phyloP scores from a whole-genome alignment of 306 rosid genomes.

The Dalbergia oliveri region DNA sequence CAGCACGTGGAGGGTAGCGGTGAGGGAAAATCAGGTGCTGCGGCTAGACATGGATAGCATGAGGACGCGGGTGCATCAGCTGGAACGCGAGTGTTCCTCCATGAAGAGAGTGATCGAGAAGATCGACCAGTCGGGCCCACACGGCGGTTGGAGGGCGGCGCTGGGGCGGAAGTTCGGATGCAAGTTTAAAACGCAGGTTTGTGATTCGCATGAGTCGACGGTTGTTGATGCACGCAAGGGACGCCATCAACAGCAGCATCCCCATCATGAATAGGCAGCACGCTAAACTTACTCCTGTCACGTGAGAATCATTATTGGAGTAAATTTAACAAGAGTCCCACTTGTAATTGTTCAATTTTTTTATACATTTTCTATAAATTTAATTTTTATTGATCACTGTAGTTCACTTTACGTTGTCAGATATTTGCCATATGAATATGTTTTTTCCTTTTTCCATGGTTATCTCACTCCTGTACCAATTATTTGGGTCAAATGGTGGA shows the following conservation, averaged over 20 bases:
- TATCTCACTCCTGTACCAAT: not conserved
- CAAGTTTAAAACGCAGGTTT: constrained; percentile 94
- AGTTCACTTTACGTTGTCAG: constrained; percentile 18
- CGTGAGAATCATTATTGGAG: constrained; percentile 42
- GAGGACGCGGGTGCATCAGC: constrained; percentile 98
- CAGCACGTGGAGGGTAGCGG: constrained; percentile 78
- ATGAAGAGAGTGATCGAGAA: constrained; percentile 84
- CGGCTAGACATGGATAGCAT: constrained; percentile 98
- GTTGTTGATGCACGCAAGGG: constrained; percentile 74
- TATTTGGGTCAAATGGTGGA: constrained; percentile 24
- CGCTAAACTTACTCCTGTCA: constrained; percentile 33
- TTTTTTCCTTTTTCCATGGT: not conserved
- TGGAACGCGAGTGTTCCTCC: constrained; percentile 91
- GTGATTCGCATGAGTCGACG: constrained; percentile 85
- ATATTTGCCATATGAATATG: not conserved
- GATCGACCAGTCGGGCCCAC: constrained; percentile 61
- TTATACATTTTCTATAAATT: constrained; percentile 7
- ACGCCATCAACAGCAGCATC: constrained; percentile 65
- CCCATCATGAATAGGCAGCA: constrained; percentile 54
- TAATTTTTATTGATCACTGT: constrained; percentile 24
- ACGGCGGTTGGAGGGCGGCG: constrained; percentile 61
- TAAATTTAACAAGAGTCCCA: constrained; percentile 39
- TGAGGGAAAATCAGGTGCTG: constrained; percentile 96
- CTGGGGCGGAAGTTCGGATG: constrained; percentile 79
- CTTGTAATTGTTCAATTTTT: constrained; percentile 42